These are phyloP conservation scores for Sporothrix pallida DNA, from an alignment of 2,329 filamentous ascomycete species.

Conservation along the genomic window DNA sequence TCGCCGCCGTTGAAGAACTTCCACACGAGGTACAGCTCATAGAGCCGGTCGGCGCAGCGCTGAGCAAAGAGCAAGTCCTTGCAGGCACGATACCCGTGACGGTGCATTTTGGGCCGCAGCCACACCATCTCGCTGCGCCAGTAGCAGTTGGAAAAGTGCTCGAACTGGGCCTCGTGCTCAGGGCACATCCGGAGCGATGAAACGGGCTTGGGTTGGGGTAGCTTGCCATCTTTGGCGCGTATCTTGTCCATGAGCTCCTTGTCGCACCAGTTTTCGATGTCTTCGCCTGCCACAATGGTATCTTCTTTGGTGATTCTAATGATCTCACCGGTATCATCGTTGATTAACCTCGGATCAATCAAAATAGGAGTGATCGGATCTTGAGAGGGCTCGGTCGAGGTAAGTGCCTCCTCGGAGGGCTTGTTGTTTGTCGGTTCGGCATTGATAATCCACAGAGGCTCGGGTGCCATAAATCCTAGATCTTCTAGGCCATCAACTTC, in stretches of 20 bases:
- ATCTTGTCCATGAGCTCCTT: not conserved
- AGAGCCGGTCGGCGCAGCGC: conserved; percentile 29
- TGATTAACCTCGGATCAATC: too few relatives aligned
- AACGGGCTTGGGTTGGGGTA: not conserved
- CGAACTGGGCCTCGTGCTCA: conserved; percentile 31
- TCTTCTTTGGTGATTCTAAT: not conserved
- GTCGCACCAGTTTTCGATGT: not conserved
- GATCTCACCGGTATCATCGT: not conserved
- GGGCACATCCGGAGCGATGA: conserved; percentile 33
- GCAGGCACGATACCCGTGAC: not conserved
- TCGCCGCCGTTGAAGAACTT: conserved; percentile 33
- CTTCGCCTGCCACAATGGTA: not conserved
- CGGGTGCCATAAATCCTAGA: too few relatives aligned
- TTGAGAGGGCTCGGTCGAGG: too few relatives aligned
- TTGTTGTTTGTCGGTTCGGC: not conserved
- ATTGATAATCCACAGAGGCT: too few relatives aligned
- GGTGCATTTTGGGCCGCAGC: conserved; percentile 27
- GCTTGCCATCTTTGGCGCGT: too few relatives aligned
- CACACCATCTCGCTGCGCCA: conserved; percentile 36
- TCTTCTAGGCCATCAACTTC: too few relatives aligned
- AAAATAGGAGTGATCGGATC: too few relatives aligned
- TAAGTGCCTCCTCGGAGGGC: not conserved
- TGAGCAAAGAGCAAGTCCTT: conserved; percentile 6
- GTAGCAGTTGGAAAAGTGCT: conserved; percentile 21
- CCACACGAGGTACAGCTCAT: conserved; percentile 34